Percentiles rank a stretch among this genome's conserved stretches.
Evolutionary conservation across 768 basidiomycete species (phyloP).

Genomic region (Kwoniella europaea): DNA sequence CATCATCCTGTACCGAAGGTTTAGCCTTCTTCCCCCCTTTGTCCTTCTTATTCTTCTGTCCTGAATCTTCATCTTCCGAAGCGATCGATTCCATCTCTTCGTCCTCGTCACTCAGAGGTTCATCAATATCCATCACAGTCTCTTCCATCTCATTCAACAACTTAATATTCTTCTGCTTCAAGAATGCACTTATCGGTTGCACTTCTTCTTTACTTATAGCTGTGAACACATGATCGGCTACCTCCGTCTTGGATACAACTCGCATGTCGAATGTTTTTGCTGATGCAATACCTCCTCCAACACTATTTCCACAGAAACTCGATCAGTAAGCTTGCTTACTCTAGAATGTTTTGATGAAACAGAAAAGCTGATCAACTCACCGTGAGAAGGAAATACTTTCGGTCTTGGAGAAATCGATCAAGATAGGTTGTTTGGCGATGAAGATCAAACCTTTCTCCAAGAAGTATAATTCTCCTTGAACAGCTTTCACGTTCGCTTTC

Average conservation of each 20-base stretch:
- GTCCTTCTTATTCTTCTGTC: slow-evolving; percentile 64
- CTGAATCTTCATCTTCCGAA: slow-evolving; percentile 74
- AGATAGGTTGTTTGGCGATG: slow-evolving; percentile 90
- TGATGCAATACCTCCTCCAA: slow-evolving; percentile 82
- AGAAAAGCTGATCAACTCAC: slow-evolving; percentile 47
- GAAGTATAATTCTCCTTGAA: slow-evolving; percentile 95
- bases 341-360: not conserved
- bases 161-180: slow-evolving; percentile 87
- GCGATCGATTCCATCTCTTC: slow-evolving; percentile 52
- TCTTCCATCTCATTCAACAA: slow-evolving; percentile 97
- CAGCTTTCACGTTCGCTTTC: slow-evolving; percentile 95
- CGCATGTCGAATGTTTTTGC: slow-evolving; percentile 93
- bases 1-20: slow-evolving; percentile 62
- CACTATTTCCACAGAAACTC: slow-evolving; percentile 59
- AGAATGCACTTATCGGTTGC: slow-evolving; percentile 78
- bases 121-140: slow-evolving; percentile 62
- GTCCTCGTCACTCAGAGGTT: slow-evolving; percentile 64
- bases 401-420: slow-evolving; percentile 87
- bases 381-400: slow-evolving; percentile 88
- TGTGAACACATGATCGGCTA: slow-evolving; percentile 82
- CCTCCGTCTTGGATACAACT: slow-evolving; percentile 78
- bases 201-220: slow-evolving; percentile 96
- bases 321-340: not conserved
- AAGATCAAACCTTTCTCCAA: slow-evolving; percentile 98
- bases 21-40: slow-evolving; percentile 60